Conservation (phyloP, 2,329 filamentous ascomycete genomes). For the Sarocladiaceae sp. region DNA sequence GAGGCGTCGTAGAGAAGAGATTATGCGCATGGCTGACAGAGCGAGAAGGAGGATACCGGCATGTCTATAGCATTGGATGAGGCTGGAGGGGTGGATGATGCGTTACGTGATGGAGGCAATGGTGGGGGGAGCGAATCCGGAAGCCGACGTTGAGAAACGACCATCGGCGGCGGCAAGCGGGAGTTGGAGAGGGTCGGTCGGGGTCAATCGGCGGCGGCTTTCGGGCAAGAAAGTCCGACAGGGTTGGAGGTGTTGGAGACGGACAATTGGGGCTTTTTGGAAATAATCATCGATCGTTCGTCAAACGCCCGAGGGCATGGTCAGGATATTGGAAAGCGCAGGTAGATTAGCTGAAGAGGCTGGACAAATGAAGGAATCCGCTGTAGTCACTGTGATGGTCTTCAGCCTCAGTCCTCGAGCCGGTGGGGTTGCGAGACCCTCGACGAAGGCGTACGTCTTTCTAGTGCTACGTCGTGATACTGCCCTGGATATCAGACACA, state of each 20-base stretch:
- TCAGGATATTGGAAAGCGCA: no score
- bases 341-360: no score
- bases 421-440: no score
- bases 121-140: constrained; percentile 2
- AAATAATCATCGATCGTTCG: no score
- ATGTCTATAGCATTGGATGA: not conserved
- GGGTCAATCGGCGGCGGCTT: not conserved
- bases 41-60: not conserved
- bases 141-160: constrained; percentile 10
- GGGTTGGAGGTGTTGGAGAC: not conserved
- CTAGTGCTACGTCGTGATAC: no score
- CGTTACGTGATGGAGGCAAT: not conserved
- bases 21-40: constrained; percentile 7
- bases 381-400: no score
- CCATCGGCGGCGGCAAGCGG: constrained; percentile 8
- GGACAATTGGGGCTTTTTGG: no score
- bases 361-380: no score
- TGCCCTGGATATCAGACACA: no score
- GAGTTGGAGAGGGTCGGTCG: not conserved
- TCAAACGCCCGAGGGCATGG: no score
- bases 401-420: no score
- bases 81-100: not conserved
- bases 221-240: constrained; percentile 4
- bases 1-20: constrained; percentile 6
- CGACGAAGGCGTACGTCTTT: no score